A percentile compares a stretch with the other conserved stretches of the same genome.
These are phyloP conservation scores for Lyophyllum shimeji DNA, from an alignment of 768 basidiomycete species.

Conservation along the genomic window DNA sequence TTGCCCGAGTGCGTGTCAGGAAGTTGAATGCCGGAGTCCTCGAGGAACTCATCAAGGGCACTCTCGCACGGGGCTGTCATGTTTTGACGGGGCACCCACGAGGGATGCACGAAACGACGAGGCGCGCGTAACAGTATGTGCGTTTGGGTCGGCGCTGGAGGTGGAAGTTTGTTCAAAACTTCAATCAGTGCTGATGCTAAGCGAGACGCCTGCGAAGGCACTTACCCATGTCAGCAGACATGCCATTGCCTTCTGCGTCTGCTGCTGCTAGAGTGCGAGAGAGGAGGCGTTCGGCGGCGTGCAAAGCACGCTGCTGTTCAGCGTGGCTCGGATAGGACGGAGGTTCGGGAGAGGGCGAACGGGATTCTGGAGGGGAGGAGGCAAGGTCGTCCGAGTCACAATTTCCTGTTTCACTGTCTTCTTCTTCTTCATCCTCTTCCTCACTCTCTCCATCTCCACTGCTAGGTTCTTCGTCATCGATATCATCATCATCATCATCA, in stretches of 20 bases:
- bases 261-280: conserved; percentile 30
- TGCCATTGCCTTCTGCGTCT: conserved; percentile 27
- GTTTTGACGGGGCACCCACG: conserved; percentile 49
- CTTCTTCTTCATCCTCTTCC: conserved; percentile 17
- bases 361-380: conserved; percentile 11
- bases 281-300: conserved; percentile 32
- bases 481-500: conserved; percentile 21
- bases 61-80: conserved; percentile 36
- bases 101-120: conserved; percentile 43
- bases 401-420: conserved; percentile 12
- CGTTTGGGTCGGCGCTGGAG: conserved; percentile 43
- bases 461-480: no score
- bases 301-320: conserved; percentile 26
- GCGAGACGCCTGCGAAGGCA: background rate
- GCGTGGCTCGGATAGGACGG: conserved; percentile 15
- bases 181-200: no score
- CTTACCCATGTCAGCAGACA: conserved; percentile 30
- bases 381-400: background rate
- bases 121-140: conserved; percentile 47
- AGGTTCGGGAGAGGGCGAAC: conserved; percentile 16
- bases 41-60: conserved; percentile 38
- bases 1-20: background rate
- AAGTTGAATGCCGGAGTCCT: conserved; percentile 27
- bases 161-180: background rate
- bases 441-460: conserved; percentile 16